Conservation (phyloP, 2,329 filamentous ascomycete species). For the Hypocreales sp. region DNA sequence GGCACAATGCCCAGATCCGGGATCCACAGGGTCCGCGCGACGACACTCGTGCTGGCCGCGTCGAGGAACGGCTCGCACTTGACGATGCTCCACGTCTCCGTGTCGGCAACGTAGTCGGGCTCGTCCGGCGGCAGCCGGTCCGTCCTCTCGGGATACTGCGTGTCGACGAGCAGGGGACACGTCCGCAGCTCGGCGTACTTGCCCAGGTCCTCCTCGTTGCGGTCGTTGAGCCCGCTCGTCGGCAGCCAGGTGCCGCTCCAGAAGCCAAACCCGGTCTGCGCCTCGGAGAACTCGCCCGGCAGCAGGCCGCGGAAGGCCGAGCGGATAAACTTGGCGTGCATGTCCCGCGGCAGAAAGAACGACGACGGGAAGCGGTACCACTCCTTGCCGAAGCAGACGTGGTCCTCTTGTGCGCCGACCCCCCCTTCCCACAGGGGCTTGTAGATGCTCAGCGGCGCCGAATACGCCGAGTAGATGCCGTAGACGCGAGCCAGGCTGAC, state of each 20-base stretch:
- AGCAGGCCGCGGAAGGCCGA: conserved; percentile 82
- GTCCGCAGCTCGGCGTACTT: conserved; percentile 71
- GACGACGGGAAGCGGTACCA: conserved; percentile 97
- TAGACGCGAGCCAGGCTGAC: conserved; percentile 57
- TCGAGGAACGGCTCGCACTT: conserved; percentile 72
- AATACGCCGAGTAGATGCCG: conserved; percentile 69
- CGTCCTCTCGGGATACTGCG: conserved; percentile 50
- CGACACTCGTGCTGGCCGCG: conserved; percentile 51
- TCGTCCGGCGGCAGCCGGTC: conserved; percentile 47
- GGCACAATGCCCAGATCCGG: conserved; percentile 59
- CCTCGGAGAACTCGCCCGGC: conserved; percentile 79
- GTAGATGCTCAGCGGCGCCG: conserved; percentile 62
- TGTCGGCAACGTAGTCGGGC: conserved; percentile 64
- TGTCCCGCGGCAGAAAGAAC: conserved; percentile 72
- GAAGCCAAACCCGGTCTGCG: conserved; percentile 50
- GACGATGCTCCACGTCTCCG: conserved; percentile 61
- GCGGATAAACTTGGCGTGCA: conserved; percentile 77
- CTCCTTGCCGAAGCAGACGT: conserved; percentile 84
- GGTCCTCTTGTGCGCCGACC: conserved; percentile 45
- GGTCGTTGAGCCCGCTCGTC: conserved; percentile 78
- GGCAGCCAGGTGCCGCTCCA: conserved; percentile 75
- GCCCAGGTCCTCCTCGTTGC: conserved; percentile 68
- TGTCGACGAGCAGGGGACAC: conserved; percentile 81
- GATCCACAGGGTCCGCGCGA: conserved; percentile 71
- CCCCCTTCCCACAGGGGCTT: conserved; percentile 41